Conservation (phyloP, 1,284 basidiomycete species). For the Ceratobasidium sp. region DNA sequence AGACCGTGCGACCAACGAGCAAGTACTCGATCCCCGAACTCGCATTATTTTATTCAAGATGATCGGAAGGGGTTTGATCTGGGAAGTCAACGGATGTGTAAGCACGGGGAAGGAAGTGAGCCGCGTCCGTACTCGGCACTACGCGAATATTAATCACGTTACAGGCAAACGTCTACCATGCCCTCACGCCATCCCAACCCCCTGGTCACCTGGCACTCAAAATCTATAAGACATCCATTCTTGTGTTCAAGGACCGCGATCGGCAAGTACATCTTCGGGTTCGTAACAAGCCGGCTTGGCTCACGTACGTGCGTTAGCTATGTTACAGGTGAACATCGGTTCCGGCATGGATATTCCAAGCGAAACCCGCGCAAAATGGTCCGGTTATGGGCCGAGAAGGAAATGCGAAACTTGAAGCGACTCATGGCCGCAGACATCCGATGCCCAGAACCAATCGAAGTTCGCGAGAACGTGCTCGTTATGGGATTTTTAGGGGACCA, state of each 20-base stretch:
- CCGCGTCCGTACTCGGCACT: conserved; percentile 17
- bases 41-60: conserved; percentile 91
- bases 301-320: conserved; percentile 48
- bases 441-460: conserved; percentile 89
- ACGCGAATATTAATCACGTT: neutral
- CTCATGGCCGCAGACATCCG: conserved; percentile 81
- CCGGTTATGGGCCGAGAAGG: conserved; percentile 98
- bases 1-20: conserved; percentile 92
- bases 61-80: conserved; percentile 84
- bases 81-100: conserved; percentile 91
- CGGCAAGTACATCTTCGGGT: conserved; percentile 81
- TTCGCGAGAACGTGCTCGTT: conserved; percentile 95
- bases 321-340: conserved; percentile 81
- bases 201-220: conserved; percentile 81
- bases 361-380: conserved; percentile 99
- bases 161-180: conserved; percentile 95
- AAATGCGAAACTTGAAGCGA: conserved; percentile 93
- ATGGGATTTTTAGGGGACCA: conserved; percentile 91
- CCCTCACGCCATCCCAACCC: conserved; percentile 64
- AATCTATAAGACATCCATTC: conserved; percentile 98
- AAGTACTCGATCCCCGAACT: conserved; percentile 91
- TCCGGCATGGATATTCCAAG: conserved; percentile 89
- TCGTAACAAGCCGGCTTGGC: neutral
- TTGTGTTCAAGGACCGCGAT: conserved; percentile 96
- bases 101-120: conserved; percentile 94